Conservation (phyloP, 768 basidiomycete genomes). For the Tylopilus sp. region DNA sequence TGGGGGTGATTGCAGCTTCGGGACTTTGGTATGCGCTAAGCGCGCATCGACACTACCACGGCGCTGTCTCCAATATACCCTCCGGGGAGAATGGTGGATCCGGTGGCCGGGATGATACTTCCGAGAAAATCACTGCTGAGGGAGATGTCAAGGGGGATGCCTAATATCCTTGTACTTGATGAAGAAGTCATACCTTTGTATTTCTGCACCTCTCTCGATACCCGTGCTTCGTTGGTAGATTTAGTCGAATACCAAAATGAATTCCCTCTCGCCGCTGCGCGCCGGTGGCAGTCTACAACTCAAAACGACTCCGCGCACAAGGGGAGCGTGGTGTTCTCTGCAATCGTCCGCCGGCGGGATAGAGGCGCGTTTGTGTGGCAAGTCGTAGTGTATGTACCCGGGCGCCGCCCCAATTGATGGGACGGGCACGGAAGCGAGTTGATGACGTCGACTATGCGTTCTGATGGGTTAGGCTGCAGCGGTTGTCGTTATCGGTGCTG, state of each 20-base stretch:
- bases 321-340: constrained; percentile 26
- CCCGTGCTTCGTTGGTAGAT: too few species aligned
- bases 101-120: too few species aligned
- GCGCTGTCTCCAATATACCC: too few species aligned
- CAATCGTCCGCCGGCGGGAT: constrained; percentile 27
- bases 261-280: too few species aligned
- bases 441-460: constrained; percentile 42
- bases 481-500: constrained; percentile 39
- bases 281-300: constrained; percentile 14
- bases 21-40: constrained; percentile 52
- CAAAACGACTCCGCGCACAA: constrained; percentile 15
- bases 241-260: too few species aligned
- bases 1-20: constrained; percentile 20
- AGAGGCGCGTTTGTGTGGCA: constrained; percentile 35
- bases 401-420: constrained; percentile 33
- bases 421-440: constrained; percentile 40
- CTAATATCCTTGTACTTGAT: too few species aligned
- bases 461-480: constrained; percentile 36
- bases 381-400: constrained; percentile 23
- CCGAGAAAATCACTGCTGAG: too few species aligned
- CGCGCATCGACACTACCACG: constrained; percentile 53
- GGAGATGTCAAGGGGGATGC: too few species aligned
- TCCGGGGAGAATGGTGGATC: too few species aligned
- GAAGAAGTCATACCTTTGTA: too few species aligned
- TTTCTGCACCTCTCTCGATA: too few species aligned